Evolutionary conservation across 805 yeast genomes (phyloP).

Genomic region (Starmerella bombicola): DNA sequence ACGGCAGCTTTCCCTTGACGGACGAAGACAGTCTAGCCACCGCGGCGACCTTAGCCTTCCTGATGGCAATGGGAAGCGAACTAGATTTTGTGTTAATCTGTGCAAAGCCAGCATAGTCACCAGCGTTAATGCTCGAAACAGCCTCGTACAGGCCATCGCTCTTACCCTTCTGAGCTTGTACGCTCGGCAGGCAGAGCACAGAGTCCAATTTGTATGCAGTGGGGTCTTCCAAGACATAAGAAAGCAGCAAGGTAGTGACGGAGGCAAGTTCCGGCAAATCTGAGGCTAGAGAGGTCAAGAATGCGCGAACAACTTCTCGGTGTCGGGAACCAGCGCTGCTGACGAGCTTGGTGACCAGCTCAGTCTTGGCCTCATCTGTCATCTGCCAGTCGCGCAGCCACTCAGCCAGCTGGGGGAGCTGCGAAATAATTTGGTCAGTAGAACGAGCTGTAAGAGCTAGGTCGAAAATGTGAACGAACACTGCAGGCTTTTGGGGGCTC

Average conservation of each 20-base stretch:
- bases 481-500: constrained; percentile 25
- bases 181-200: constrained; percentile 25
- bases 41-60: constrained; percentile 26
- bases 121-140: constrained; percentile 25
- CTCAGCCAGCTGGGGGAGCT: constrained; percentile 29
- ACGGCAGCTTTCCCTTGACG: constrained; percentile 22
- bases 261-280: constrained; percentile 7
- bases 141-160: constrained; percentile 22
- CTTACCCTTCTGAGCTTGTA: constrained; percentile 21
- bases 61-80: constrained; percentile 7
- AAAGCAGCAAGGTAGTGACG: constrained; percentile 23
- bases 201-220: constrained; percentile 25
- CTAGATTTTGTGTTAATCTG: constrained; percentile 4
- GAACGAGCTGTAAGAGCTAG: constrained; percentile 29
- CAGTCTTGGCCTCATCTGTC: constrained; percentile 21
- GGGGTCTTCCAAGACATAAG: constrained; percentile 21
- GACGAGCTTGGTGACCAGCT: constrained; percentile 24
- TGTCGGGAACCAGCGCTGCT: constrained; percentile 12
- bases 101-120: constrained; percentile 24
- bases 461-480: constrained; percentile 28
- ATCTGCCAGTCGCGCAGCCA: constrained; percentile 32
- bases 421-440: constrained; percentile 28
- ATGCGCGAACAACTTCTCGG: constrained; percentile 10
- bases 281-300: constrained; percentile 22
- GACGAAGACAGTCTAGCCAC: constrained; percentile 24